A percentile compares a stretch with the other conserved stretches of the same genome.
Evolutionary conservation across 345 rosid genomes (phyloP).

Genomic region (Eucalyptus erythrocorys): DNA sequence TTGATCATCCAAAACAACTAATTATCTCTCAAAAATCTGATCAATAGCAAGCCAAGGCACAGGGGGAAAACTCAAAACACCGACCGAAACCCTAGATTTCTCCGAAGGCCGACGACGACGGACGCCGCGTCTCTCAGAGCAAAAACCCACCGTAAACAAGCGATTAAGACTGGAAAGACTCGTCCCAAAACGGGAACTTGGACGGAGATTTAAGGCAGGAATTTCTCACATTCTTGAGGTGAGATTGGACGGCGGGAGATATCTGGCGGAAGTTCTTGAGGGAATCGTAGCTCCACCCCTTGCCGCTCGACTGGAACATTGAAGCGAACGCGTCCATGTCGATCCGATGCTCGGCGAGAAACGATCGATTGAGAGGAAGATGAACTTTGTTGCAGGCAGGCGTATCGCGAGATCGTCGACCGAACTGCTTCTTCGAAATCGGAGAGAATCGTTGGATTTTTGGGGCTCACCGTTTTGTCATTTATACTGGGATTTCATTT

Average conservation of each 20-base stretch:
- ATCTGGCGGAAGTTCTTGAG: conserved; percentile 73
- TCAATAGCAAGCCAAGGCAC: neutral
- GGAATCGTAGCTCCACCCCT: conserved; percentile 54
- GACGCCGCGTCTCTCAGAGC: neutral
- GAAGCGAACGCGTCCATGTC: conserved; percentile 77
- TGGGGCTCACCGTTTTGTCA: neutral
- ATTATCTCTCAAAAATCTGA: neutral
- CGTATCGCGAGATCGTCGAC: neutral
- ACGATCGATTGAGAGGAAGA: neutral
- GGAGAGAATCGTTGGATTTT: neutral
- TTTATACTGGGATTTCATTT: neutral
- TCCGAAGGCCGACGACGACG: neutral
- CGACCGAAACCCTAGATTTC: neutral
- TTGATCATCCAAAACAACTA: neutral
- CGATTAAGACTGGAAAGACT: neutral
- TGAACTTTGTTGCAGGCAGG: neutral
- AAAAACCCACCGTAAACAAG: neutral
- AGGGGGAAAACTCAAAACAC: neutral
- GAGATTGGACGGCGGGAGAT: conserved; percentile 69
- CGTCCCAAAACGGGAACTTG: neutral
- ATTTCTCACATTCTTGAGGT: conserved; percentile 75
- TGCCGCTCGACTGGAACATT: conserved; percentile 47
- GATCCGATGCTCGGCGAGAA: neutral
- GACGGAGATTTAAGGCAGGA: neutral
- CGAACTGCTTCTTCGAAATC: neutral